Base-by-base conservation (phyloP, 495 filamentous ascomycete genomes). In the Daldinia concentrica region DNA sequence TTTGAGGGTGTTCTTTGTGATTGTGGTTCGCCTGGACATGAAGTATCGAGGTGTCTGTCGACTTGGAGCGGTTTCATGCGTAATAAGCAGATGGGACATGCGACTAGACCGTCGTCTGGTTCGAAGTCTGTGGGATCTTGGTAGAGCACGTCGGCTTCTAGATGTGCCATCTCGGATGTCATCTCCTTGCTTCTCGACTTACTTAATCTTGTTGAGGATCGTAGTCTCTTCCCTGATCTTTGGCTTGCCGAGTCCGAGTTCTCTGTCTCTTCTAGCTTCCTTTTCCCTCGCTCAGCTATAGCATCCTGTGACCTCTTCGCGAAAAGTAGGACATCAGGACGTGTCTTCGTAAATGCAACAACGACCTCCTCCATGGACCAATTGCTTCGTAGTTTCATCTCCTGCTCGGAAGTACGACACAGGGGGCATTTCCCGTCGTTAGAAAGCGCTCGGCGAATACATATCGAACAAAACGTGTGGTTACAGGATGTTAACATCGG, bases 401-500 rank as follows among this genome's bases (percentile, higher is more conserved):
- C 93, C 74, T 97, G 92, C 67, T 95, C 92, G 6, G 80, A 73
- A 3, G 85, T 81, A 56, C 94, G 89, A 78, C 95, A 99, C 0
- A 91, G 81, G 0, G 95, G 96, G 75, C 95, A 99, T 77, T 90
- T 92, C 9, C 92, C 90, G 68, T 97, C 94, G 1, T 86, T 83
- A 6, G 89, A 88, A 2, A 99, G 83, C 67, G 90, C 92, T 59
- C 93, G 84, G 15, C 95, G 92, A 67, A 99, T 98, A 79, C 95
- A 99, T 30, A 95, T 79, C 15, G 94, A 97, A 84, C 95, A 99
- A 77, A 99, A 99, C 0, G 95, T 98, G 78, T 99, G 95, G 45
- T 88, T 91, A 84, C 95, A 99, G 0, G 90, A 91, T 1, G 95
- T 99, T 60, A 98, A 90, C 84, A 99, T 94, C 0, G 95, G 95